phyloP scores from a whole-genome alignment of 2,329 filamentous ascomycete species.

The Chaetothyriales sp. region DNA sequence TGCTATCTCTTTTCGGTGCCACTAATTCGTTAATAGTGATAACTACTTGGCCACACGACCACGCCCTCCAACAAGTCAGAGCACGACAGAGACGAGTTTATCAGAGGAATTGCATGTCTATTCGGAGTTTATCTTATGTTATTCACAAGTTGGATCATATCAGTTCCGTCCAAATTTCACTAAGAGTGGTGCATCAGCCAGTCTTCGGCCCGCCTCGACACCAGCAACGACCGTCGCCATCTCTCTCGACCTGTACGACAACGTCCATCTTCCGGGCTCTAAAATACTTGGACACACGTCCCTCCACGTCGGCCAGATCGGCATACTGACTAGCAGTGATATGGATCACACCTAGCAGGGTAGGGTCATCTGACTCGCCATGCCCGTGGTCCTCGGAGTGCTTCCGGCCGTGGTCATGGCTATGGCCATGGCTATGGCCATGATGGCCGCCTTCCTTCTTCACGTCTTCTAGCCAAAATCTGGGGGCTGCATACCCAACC shows the following conservation, averaged over 20 bases:
- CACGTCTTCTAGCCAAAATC: constrained; percentile 69
- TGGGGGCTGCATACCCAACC: constrained; percentile 68
- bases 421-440: constrained; percentile 20
- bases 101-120: neutral
- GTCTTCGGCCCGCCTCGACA: constrained; percentile 25
- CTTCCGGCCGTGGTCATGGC: constrained; percentile 19
- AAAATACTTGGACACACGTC: constrained; percentile 61
- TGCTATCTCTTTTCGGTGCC: too few relatives aligned
- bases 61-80: too few relatives aligned
- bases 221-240: constrained; percentile 58
- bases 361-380: constrained; percentile 21
- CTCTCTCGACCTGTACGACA: constrained; percentile 75
- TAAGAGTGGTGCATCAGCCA: neutral
- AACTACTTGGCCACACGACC: too few relatives aligned
- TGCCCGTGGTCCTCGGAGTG: constrained; percentile 18
- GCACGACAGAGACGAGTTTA: too few relatives aligned
- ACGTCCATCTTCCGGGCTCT: constrained; percentile 61
- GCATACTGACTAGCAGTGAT: constrained; percentile 60
- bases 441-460: constrained; percentile 22
- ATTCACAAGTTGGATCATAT: neutral
- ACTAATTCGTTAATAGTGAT: too few relatives aligned
- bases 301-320: constrained; percentile 69
- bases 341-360: constrained; percentile 72
- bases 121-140: neutral
- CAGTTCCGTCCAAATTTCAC: neutral